Evolutionary conservation across 169 alveolate genomes (phyloP).

Genomic region (Plasmodium reichenowi): DNA sequence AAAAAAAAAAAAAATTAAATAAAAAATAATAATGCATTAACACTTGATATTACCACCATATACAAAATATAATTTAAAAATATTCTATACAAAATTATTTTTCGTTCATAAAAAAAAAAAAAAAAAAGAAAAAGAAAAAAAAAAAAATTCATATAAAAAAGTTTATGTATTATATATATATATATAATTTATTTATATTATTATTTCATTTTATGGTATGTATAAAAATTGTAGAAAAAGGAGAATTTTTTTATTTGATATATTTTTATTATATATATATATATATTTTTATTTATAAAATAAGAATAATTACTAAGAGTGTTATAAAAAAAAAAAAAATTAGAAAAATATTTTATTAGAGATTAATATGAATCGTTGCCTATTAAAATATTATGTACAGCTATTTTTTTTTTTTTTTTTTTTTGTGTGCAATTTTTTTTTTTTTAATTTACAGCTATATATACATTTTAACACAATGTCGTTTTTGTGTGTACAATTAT

Average conservation of each 20-base stretch:
- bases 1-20: too few relatives aligned
- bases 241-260: not conserved
- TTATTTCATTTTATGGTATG: not conserved
- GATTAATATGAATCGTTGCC: conserved; percentile 53
- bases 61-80: too few relatives aligned
- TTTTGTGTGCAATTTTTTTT: conserved; percentile 35
- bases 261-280: not conserved
- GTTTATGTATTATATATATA: too few relatives aligned
- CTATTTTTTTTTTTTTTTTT: conserved; percentile 44
- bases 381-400: conserved; percentile 47
- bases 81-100: too few relatives aligned
- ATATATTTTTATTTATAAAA: conserved; percentile 10
- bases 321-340: conserved; percentile 5
- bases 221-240: not conserved
- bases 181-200: too few relatives aligned
- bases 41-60: too few relatives aligned
- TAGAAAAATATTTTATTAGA: conserved; percentile 16
- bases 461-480: conserved; percentile 47
- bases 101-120: too few relatives aligned
- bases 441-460: conserved; percentile 74
- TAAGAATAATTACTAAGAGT: not conserved
- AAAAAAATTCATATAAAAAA: too few relatives aligned
- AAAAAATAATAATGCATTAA: too few relatives aligned
- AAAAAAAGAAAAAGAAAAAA: too few relatives aligned
- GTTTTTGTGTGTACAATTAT: conserved; percentile 66